Conservation (phyloP, 2,329 filamentous ascomycete species). For the Verticillium dahliae region DNA sequence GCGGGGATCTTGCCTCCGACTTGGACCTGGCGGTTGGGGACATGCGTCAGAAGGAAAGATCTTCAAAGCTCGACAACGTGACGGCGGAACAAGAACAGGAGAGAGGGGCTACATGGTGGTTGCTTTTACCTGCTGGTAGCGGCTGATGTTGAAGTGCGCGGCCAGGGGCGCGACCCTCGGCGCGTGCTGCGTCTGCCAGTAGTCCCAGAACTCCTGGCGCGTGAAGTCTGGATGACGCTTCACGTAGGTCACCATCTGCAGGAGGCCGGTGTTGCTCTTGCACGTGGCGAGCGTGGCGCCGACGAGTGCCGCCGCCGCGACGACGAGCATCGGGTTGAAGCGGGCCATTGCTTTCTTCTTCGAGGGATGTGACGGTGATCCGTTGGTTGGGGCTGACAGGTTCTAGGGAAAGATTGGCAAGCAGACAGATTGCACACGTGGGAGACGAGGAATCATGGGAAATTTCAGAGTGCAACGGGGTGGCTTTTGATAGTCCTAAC, state of each 20-base stretch:
- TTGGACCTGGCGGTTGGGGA: slow-evolving; percentile 12
- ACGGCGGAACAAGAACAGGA: not conserved
- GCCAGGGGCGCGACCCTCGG: slow-evolving; percentile 20
- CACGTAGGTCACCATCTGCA: slow-evolving; percentile 21
- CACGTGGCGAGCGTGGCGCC: slow-evolving; percentile 14
- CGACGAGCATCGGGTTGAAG: slow-evolving; percentile 1
- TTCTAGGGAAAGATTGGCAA: not conserved
- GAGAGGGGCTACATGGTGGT: too few species aligned
- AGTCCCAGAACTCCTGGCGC: slow-evolving; percentile 19
- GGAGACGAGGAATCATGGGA: not conserved
- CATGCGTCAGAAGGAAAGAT: not conserved
- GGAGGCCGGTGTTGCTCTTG: slow-evolving; percentile 26
- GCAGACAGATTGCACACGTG: not conserved
- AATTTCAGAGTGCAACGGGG: not conserved
- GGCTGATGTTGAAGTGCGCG: slow-evolving; percentile 17
- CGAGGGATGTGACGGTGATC: not conserved
- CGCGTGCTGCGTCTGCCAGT: slow-evolving; percentile 22
- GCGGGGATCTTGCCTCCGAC: slow-evolving; percentile 18
- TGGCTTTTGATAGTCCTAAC: not conserved
- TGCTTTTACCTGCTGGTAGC: slow-evolving; percentile 19
- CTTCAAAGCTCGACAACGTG: too few species aligned
- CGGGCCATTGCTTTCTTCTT: slow-evolving; percentile 1
- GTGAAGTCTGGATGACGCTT: slow-evolving; percentile 18
- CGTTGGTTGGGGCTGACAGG: not conserved
- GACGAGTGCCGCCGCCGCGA: slow-evolving; percentile 1